phyloP scores from a whole-genome alignment of 441 rosid species.

The Metrosideros polymorpha region DNA sequence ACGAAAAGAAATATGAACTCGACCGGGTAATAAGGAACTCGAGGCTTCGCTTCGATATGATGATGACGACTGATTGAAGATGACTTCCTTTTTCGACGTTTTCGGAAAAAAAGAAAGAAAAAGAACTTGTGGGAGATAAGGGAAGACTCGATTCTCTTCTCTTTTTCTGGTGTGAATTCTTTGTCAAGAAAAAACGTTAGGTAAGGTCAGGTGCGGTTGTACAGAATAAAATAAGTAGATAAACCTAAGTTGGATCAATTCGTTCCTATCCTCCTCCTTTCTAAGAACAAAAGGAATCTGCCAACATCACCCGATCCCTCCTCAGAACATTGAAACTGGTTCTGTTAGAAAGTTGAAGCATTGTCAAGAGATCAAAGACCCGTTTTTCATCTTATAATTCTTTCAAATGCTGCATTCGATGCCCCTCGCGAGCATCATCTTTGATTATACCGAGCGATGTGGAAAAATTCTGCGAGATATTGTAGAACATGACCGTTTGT shows the following conservation, averaged over 20 bases:
- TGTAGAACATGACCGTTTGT: not conserved
- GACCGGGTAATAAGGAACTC: not conserved
- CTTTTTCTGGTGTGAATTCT: not conserved
- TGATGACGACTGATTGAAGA: not conserved
- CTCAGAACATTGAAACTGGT: slow-evolving; percentile 4
- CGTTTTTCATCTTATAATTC: not conserved
- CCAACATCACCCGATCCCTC: slow-evolving; percentile 38
- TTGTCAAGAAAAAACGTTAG: slow-evolving; percentile 15
- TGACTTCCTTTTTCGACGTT: not conserved
- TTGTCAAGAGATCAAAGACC: not conserved
- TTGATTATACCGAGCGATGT: not conserved
- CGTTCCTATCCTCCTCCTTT: slow-evolving; percentile 52
- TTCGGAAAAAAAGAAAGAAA: not conserved
- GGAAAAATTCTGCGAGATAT: not conserved
- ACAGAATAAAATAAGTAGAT: slow-evolving; percentile 15
- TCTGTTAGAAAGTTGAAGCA: not conserved
- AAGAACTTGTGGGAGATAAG: not conserved
- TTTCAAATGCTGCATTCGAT: not conserved
- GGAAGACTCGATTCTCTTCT: slow-evolving; percentile 19
- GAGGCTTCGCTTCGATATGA: not conserved
- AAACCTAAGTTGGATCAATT: slow-evolving; percentile 47
- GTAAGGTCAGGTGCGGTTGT: slow-evolving; percentile 13
- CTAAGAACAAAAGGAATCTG: slow-evolving; percentile 83
- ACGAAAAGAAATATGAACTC: not conserved
- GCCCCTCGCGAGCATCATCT: not conserved